These are phyloP conservation scores for Coniferiporia weirii DNA, from an alignment of 1,284 basidiomycete species.

Conservation along the genomic window DNA sequence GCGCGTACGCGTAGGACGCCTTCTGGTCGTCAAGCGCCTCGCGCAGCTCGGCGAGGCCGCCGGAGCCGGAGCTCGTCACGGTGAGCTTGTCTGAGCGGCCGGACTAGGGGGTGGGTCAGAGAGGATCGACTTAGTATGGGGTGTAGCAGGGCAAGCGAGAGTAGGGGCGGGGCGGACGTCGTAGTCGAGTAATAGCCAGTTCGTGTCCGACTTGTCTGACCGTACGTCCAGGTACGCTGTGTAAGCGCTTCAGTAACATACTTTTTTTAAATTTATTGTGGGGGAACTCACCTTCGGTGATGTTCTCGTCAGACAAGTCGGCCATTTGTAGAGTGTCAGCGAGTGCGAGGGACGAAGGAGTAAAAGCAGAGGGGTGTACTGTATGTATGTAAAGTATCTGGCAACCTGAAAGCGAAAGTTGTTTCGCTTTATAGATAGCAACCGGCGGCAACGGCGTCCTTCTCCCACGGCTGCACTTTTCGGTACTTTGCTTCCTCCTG, in stretches of 20 bases:
- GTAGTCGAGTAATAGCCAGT: conserved; percentile 85
- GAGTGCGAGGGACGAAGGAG: conserved; percentile 3
- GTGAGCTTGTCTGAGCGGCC: conserved; percentile 81
- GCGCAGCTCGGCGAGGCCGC: conserved; percentile 72
- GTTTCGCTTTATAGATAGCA: neutral
- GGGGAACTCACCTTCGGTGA: conserved; percentile 62
- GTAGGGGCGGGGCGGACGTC: conserved; percentile 44
- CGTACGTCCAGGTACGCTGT: conserved; percentile 84
- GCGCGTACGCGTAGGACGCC: conserved; percentile 80
- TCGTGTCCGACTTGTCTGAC: conserved; percentile 74
- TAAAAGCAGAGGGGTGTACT: neutral
- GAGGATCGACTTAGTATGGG: conserved; percentile 5
- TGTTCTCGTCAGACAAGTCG: conserved; percentile 74
- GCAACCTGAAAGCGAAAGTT: neutral
- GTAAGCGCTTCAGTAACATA: conserved; percentile 12
- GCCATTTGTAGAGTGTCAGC: conserved; percentile 50
- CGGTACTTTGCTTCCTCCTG: neutral
- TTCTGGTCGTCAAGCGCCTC: conserved; percentile 68
- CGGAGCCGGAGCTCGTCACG: conserved; percentile 72
- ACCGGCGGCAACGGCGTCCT: neutral
- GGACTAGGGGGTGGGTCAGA: conserved; percentile 36
- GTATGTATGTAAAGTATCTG: too few species aligned
- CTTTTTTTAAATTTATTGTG: conserved; percentile 17
- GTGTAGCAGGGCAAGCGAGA: conserved; percentile 13
- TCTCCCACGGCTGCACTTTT: neutral